Conservation (phyloP, 345 rosid species). For the Bruguiera parviflora region DNA sequence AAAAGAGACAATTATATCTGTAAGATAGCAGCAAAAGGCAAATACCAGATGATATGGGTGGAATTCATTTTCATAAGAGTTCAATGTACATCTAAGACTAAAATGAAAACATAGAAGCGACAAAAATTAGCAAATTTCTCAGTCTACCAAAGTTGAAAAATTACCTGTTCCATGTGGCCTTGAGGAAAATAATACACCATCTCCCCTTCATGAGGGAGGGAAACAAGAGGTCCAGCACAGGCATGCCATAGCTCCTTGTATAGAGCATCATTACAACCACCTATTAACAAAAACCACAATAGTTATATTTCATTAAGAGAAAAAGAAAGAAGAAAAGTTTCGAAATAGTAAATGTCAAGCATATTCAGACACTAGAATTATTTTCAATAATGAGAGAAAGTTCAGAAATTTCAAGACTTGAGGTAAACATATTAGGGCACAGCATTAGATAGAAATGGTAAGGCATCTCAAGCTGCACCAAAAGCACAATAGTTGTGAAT, state of each 20-base stretch:
- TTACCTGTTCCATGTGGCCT: constrained; percentile 99
- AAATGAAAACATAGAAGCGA: not conserved
- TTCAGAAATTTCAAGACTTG: too few relatives aligned
- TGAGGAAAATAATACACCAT: constrained; percentile 97
- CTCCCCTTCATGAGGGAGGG: constrained; percentile 90
- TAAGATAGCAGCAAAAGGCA: not conserved
- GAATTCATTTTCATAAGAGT: not conserved
- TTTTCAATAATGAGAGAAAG: too few relatives aligned
- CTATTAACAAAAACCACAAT: constrained; percentile 23
- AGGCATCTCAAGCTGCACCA: too few relatives aligned
- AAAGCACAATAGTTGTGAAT: too few relatives aligned
- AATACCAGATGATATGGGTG: not conserved
- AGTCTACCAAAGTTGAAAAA: constrained; percentile 2
- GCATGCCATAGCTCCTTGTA: constrained; percentile 94
- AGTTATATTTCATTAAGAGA: not conserved
- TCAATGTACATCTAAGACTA: not conserved
- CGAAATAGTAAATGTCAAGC: not conserved
- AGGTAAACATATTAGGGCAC: too few relatives aligned
- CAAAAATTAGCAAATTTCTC: not conserved
- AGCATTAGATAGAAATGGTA: too few relatives aligned
- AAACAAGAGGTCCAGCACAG: constrained; percentile 98
- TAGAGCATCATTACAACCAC: constrained; percentile 60
- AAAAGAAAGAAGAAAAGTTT: not conserved
- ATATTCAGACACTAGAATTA: too few relatives aligned
- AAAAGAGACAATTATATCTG: constrained; percentile 8